Evolutionary conservation across 2,329 filamentous ascomycete species (phyloP).

Genomic region (Aspergillus aculeatus): DNA sequence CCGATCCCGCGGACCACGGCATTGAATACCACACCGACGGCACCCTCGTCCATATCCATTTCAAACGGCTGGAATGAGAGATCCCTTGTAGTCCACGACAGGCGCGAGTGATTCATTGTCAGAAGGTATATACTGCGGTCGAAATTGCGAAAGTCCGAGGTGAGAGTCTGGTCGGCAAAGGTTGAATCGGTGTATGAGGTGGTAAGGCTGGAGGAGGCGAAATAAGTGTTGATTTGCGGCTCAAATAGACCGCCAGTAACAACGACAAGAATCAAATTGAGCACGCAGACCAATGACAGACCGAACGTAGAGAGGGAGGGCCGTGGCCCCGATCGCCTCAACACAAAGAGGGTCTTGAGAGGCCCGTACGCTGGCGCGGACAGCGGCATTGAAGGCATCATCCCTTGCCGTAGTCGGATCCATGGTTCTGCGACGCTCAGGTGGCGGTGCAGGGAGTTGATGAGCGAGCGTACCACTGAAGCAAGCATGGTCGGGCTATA

Average conservation of each 20-base stretch:
- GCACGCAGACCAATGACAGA: constrained; percentile 12
- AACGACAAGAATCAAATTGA: constrained; percentile 16
- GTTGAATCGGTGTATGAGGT: background rate
- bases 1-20: constrained; percentile 5
- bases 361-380: constrained; percentile 8
- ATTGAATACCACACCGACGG: background rate
- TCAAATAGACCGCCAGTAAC: constrained; percentile 23
- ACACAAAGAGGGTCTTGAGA: background rate
- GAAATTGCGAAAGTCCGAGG: background rate
- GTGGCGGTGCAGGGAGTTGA: constrained; percentile 20
- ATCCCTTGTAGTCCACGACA: constrained; percentile 1
- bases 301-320: background rate
- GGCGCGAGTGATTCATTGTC: background rate
- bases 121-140: background rate
- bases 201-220: background rate
- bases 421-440: constrained; percentile 22
- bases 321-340: background rate
- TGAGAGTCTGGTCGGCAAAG: background rate
- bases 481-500: constrained; percentile 23
- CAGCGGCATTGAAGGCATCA: constrained; percentile 10
- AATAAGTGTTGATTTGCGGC: constrained; percentile 8
- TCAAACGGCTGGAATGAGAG: constrained; percentile 3
- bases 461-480: constrained; percentile 19
- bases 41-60: background rate
- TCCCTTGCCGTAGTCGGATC: constrained; percentile 18